A percentile compares a stretch with the other conserved stretches of the same genome.
Conservation (phyloP, 1,139 yeast species). For the Suhomyces wounanorum region DNA sequence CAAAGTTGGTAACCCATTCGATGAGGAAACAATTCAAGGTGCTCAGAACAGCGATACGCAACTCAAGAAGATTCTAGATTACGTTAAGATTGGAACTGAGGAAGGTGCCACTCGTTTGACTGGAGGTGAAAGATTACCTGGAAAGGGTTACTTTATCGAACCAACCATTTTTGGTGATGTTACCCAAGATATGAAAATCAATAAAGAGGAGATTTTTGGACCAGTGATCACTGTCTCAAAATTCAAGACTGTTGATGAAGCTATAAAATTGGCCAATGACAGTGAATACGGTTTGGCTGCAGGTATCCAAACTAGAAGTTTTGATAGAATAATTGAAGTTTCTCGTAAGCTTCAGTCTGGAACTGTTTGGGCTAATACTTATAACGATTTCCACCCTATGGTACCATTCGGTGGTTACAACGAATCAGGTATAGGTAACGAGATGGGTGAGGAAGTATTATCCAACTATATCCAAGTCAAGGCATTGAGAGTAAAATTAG, state of each 20-base stretch:
- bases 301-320: constrained; percentile 12
- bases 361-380: constrained; percentile 32
- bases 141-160: constrained; percentile 28
- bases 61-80: constrained; percentile 22
- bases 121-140: constrained; percentile 27
- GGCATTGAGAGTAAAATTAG: constrained; percentile 25
- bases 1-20: constrained; percentile 20
- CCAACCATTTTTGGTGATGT: constrained; percentile 32
- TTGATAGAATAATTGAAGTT: constrained; percentile 49
- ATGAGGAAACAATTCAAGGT: constrained; percentile 21
- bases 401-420: constrained; percentile 36
- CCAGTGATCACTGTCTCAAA: constrained; percentile 31
- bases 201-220: constrained; percentile 33
- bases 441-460: constrained; percentile 30
- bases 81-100: constrained; percentile 15
- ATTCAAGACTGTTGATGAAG: constrained; percentile 31
- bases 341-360: constrained; percentile 28
- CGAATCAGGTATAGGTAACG: constrained; percentile 33
- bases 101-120: constrained; percentile 27
- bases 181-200: constrained; percentile 28
- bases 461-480: constrained; percentile 28
- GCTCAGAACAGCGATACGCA: constrained; percentile 24
- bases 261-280: constrained; percentile 26
- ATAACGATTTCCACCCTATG: constrained; percentile 30
- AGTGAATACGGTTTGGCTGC: constrained; percentile 17